Evolutionary conservation across 805 yeast species (phyloP).

Genomic region (Saccharomycopsis sp.): DNA sequence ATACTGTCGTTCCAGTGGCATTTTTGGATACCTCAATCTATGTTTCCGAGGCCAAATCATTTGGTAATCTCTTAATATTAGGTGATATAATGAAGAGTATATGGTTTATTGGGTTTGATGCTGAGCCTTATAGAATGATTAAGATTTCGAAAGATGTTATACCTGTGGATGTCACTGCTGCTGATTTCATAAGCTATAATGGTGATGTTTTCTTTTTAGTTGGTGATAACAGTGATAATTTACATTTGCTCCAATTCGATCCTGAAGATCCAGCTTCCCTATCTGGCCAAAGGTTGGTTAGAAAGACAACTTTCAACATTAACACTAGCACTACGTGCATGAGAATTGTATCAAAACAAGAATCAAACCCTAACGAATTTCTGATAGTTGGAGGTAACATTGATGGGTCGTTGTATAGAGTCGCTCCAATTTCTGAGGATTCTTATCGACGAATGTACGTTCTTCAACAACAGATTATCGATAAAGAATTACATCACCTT

Average conservation of each 20-base stretch:
- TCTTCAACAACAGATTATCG: conserved; percentile 80
- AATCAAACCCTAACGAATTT: conserved; percentile 28
- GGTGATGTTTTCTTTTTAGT: conserved; percentile 60
- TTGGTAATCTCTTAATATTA: conserved; percentile 72
- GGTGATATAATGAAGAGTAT: conserved; percentile 78
- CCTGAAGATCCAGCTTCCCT: conserved; percentile 85
- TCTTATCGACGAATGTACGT: conserved; percentile 76
- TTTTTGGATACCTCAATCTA: conserved; percentile 81
- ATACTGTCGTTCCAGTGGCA: conserved; percentile 86
- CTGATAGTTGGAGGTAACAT: conserved; percentile 64
- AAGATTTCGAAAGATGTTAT: conserved; percentile 68
- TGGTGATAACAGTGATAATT: conserved; percentile 58
- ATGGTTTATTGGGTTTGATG: conserved; percentile 83
- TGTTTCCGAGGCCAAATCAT: conserved; percentile 70
- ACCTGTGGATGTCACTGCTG: conserved; percentile 52
- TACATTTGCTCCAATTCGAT: conserved; percentile 78
- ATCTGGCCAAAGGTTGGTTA: conserved; percentile 70
- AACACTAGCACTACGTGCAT: conserved; percentile 56
- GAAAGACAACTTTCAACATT: conserved; percentile 61
- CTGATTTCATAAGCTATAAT: conserved; percentile 71
- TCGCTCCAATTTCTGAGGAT: conserved; percentile 69
- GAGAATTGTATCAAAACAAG: conserved; percentile 36
- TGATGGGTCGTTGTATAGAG: conserved; percentile 74
- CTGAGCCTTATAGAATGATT: conserved; percentile 88
- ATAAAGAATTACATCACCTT: conserved; percentile 62